Percentiles rank a stretch among this genome's conserved stretches.
These are phyloP conservation scores for Linum lewisii DNA, from an alignment of 345 rosid species.

Conservation along the genomic window DNA sequence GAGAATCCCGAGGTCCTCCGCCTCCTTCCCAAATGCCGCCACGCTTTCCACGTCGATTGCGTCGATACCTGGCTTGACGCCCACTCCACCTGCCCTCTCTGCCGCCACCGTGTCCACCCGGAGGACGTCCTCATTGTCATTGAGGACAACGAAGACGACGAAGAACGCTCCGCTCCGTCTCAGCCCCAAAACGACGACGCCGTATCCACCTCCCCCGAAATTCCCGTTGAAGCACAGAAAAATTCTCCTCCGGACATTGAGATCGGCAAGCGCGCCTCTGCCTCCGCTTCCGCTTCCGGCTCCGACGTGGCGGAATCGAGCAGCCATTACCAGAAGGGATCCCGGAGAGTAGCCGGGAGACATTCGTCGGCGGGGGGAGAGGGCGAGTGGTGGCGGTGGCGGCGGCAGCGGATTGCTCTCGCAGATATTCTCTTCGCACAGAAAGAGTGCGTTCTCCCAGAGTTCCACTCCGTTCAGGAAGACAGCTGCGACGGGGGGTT, in stretches of 20 bases:
- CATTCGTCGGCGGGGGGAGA: conserved; percentile 73
- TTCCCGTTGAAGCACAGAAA: not conserved
- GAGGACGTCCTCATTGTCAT: conserved; percentile 65
- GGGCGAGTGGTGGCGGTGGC: conserved; percentile 3
- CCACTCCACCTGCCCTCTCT: conserved; percentile 90
- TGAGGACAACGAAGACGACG: conserved; percentile 14
- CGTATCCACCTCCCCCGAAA: not conserved
- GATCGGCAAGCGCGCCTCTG: not conserved
- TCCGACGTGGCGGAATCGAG: too few species aligned
- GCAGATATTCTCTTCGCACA: conserved; percentile 1
- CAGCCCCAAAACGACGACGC: not conserved
- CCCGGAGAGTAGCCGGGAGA: conserved; percentile 49
- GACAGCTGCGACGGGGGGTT: conserved; percentile 22
- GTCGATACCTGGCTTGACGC: conserved; percentile 96
- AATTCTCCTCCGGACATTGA: not conserved
- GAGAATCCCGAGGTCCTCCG: conserved; percentile 50
- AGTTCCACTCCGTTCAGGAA: conserved; percentile 29
- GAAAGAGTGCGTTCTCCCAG: not conserved
- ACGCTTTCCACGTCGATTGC: conserved; percentile 90
- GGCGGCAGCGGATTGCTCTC: not conserved
- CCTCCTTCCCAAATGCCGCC: conserved; percentile 77
- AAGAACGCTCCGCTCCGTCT: not conserved
- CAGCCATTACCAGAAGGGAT: too few species aligned
- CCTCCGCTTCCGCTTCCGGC: conserved; percentile 9
- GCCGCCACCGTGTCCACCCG: conserved; percentile 83